These are phyloP conservation scores for Gardenia jasminoides DNA, from an alignment of 257 asterid species.

Conservation along the genomic window DNA sequence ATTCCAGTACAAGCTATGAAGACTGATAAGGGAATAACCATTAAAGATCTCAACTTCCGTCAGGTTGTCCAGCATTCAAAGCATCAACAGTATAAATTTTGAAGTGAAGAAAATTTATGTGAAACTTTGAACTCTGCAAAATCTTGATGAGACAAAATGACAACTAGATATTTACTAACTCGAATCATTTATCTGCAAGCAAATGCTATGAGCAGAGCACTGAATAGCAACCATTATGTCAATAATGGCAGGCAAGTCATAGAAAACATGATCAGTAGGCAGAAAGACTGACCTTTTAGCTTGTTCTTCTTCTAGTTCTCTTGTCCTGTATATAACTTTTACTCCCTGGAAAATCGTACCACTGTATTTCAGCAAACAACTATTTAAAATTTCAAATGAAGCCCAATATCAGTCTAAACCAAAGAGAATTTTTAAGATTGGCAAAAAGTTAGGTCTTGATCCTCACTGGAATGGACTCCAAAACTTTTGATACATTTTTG, in stretches of 20 bases:
- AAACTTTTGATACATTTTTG: constrained; percentile 65
- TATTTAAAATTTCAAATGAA: not conserved
- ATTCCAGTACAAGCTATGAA: not conserved
- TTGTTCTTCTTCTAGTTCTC: constrained; percentile 32
- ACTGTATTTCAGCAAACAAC: not conserved
- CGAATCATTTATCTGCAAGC: not conserved
- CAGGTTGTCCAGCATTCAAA: not conserved
- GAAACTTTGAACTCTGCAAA: not conserved
- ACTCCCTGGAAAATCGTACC: constrained; percentile 22
- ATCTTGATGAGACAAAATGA: not conserved
- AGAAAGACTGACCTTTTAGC: constrained; percentile 25
- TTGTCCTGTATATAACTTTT: constrained; percentile 28
- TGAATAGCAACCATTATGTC: not conserved
- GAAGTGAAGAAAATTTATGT: not conserved
- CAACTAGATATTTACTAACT: too few species aligned
- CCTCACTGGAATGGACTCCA: constrained; percentile 79
- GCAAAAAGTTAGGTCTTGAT: not conserved
- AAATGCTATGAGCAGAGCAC: not conserved
- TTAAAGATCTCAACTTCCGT: not conserved
- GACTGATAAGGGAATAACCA: not conserved
- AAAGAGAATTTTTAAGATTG: not conserved
- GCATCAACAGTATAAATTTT: not conserved
- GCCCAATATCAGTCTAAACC: not conserved
- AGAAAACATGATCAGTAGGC: not conserved
- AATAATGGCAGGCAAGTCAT: not conserved